Conservation (phyloP, 345 rosid species). For the Cardamine occulta region DNA sequence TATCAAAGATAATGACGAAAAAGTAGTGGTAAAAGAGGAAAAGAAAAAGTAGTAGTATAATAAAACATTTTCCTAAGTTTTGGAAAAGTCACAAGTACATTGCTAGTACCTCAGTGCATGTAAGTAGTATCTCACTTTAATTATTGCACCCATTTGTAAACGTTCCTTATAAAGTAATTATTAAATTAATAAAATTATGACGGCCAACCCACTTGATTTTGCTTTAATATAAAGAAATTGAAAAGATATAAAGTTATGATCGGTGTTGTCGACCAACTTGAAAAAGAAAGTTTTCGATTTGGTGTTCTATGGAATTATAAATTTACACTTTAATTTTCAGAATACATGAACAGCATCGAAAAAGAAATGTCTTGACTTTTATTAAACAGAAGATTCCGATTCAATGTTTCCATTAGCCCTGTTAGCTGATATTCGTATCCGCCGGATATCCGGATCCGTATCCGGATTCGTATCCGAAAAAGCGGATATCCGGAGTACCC, state of each 20-base stretch:
- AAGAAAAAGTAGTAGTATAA: background rate
- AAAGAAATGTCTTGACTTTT: background rate
- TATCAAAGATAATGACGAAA: background rate
- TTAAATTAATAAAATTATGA: background rate
- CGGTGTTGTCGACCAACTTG: conserved; percentile 5
- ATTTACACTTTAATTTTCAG: background rate
- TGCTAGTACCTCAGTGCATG: conserved; percentile 21
- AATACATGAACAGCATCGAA: background rate
- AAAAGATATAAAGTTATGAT: conserved; percentile 16
- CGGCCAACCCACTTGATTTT: conserved; percentile 8
- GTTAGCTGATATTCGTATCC: too few relatives aligned
- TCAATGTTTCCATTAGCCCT: background rate
- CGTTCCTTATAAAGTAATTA: conserved; percentile 14
- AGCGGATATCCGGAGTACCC: too few relatives aligned
- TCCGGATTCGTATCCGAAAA: too few relatives aligned
- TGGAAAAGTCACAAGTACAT: conserved; percentile 28
- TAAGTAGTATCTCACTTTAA: conserved; percentile 20
- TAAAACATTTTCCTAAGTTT: conserved; percentile 16
- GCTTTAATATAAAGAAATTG: background rate
- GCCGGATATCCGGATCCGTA: too few relatives aligned
- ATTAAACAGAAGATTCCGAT: conserved; percentile 13
- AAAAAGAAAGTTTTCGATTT: background rate
- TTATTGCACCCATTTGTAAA: background rate
- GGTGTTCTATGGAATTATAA: background rate
- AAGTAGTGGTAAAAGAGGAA: background rate